Evolutionary conservation across 1,284 basidiomycete genomes (phyloP).

Genomic region (Fomitopsis betulina): DNA sequence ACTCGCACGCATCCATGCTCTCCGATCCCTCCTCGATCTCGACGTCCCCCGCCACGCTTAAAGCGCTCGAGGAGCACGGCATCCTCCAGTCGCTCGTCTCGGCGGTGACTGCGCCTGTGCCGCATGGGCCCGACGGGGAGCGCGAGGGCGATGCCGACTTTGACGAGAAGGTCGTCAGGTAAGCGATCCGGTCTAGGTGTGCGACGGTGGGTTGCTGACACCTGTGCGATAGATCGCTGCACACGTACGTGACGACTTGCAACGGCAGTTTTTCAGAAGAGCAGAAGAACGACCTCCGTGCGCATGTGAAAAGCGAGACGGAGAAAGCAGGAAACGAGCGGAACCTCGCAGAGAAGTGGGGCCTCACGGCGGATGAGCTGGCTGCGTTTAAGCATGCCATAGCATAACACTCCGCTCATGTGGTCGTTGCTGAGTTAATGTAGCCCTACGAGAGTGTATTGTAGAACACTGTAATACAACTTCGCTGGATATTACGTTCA

Average conservation of each 20-base stretch:
- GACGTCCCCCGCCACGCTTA: constrained; percentile 44
- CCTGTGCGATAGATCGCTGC: constrained; percentile 41
- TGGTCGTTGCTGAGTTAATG: neutral
- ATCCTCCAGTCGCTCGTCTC: constrained; percentile 39
- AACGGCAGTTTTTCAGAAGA: constrained; percentile 34
- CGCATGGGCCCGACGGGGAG: constrained; percentile 70
- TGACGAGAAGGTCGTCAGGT: constrained; percentile 76
- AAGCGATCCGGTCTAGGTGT: constrained; percentile 25
- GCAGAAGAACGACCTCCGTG: constrained; percentile 39
- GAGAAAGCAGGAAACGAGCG: constrained; percentile 15
- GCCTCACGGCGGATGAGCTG: constrained; percentile 19
- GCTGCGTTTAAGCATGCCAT: constrained; percentile 15
- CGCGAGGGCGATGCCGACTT: constrained; percentile 70
- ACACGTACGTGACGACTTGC: constrained; percentile 49
- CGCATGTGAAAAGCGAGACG: constrained; percentile 26
- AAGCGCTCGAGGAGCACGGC: constrained; percentile 44
- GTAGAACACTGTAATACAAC: neutral
- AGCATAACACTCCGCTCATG: neutral
- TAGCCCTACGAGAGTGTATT: neutral
- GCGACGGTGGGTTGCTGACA: neutral
- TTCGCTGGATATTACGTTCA: neutral
- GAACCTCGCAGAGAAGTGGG: constrained; percentile 23
- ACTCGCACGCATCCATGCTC: constrained; percentile 63
- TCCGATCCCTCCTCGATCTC: constrained; percentile 42
- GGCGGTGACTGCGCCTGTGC: constrained; percentile 48